Evolutionary conservation across 495 filamentous ascomycete species (phyloP).

Genomic region (Amorphotheca resinae): DNA sequence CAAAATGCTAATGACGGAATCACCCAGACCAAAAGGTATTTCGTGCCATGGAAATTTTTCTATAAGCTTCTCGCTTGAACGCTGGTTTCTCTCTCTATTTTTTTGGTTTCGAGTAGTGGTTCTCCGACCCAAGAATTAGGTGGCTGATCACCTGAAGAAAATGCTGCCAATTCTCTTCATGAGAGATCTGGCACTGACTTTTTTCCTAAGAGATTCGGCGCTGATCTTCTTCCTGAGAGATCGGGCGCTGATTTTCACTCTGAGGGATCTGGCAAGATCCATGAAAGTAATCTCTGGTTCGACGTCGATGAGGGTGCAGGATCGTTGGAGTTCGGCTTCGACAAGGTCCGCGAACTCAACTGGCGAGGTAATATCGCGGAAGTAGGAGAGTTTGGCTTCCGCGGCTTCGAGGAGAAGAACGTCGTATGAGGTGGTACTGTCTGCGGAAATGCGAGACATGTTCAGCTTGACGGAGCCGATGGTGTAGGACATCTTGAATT

Average conservation of each 20-base stretch:
- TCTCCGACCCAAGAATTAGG: too few species aligned
- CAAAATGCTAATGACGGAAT: too few species aligned
- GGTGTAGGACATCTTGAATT: background rate
- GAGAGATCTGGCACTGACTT: too few species aligned
- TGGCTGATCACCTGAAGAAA: too few species aligned
- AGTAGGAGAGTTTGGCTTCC: constrained; percentile 11
- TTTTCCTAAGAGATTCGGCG: too few species aligned
- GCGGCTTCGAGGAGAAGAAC: background rate
- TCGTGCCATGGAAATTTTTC: too few species aligned
- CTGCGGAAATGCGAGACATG: constrained; percentile 1
- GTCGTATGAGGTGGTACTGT: background rate
- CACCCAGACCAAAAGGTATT: too few species aligned
- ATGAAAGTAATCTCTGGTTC: background rate
- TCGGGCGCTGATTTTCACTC: background rate
- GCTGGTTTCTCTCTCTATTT: too few species aligned
- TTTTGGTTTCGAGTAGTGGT: too few species aligned
- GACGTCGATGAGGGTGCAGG: background rate
- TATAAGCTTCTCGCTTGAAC: too few species aligned
- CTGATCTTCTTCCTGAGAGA: too few species aligned
- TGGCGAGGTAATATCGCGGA: background rate
- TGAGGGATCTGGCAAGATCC: background rate
- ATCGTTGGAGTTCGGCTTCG: constrained; percentile 6
- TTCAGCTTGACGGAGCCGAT: constrained; percentile 7
- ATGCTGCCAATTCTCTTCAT: too few species aligned
- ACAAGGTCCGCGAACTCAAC: constrained; percentile 7